A percentile compares a stretch with the other conserved stretches of the same genome.
These are phyloP conservation scores for Jaminaea rosea DNA, from an alignment of 1,284 basidiomycete genomes.

Conservation along the genomic window DNA sequence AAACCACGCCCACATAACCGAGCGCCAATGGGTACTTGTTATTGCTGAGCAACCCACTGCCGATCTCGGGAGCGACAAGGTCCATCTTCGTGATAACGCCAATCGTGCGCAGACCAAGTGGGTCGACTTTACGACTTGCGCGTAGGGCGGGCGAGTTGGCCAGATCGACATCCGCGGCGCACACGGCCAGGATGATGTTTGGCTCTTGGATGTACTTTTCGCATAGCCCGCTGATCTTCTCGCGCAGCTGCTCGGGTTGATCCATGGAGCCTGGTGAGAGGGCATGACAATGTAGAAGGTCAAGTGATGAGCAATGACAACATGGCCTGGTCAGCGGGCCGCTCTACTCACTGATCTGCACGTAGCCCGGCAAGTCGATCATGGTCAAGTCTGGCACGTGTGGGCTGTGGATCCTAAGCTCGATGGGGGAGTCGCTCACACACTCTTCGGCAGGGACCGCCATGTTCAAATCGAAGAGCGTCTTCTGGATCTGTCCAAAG, in stretches of 20 bases:
- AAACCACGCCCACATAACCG: slow-evolving; percentile 95
- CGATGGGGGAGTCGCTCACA: slow-evolving; percentile 89
- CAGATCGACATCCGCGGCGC: slow-evolving; percentile 94
- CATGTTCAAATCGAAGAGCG: slow-evolving; percentile 87
- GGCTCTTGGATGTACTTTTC: slow-evolving; percentile 96
- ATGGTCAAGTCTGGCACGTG: slow-evolving; percentile 92
- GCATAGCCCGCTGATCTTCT: slow-evolving; percentile 79
- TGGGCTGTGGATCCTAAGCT: slow-evolving; percentile 90
- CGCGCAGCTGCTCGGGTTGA: slow-evolving; percentile 87
- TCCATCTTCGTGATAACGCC: slow-evolving; percentile 99
- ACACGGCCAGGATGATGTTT: slow-evolving; percentile 95
- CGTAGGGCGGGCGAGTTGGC: slow-evolving; percentile 93
- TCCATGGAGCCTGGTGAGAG: slow-evolving; percentile 83
- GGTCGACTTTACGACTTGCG: slow-evolving; percentile 87
- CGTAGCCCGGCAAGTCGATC: slow-evolving; percentile 94
- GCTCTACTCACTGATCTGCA: too few relatives aligned
- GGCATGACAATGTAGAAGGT: too few relatives aligned
- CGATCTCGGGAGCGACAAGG: slow-evolving; percentile 74
- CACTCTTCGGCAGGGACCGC: slow-evolving; percentile 78
- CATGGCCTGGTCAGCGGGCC: too few relatives aligned
- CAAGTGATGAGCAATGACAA: too few relatives aligned
- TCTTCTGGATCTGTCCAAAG: slow-evolving; percentile 81
- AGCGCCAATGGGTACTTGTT: slow-evolving; percentile 95
- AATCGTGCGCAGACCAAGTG: slow-evolving; percentile 85
- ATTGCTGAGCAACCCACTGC: slow-evolving; percentile 70